Conservation (phyloP, 129 eudicot species). For the Dittrichia graveolens region DNA sequence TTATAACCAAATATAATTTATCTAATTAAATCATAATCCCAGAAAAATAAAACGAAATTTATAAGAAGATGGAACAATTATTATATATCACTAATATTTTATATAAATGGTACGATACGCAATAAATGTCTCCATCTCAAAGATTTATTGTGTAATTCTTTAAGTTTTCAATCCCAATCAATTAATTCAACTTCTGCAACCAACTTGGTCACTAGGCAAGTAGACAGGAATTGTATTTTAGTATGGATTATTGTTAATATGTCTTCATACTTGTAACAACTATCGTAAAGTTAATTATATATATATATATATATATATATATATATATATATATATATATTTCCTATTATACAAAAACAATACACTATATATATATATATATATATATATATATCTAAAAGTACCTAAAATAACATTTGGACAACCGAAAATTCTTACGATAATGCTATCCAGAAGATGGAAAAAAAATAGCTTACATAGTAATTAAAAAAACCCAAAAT, state of each 20-base stretch:
- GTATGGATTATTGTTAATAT: neutral
- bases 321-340: too few species aligned
- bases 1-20: neutral
- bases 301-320: too few species aligned
- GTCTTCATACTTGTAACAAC: too few species aligned
- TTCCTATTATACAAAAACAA: too few species aligned
- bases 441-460: too few species aligned
- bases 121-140: slow-evolving; percentile 19
- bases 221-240: neutral
- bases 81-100: neutral
- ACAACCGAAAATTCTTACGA: too few species aligned
- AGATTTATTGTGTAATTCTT: slow-evolving; percentile 14
- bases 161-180: neutral
- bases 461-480: too few species aligned
- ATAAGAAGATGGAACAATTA: neutral
- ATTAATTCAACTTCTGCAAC: neutral
- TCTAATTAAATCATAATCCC: neutral
- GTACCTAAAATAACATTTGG: too few species aligned
- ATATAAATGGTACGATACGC: neutral
- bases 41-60: neutral
- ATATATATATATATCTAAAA: too few species aligned
- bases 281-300: too few species aligned
- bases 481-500: too few species aligned
- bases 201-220: slow-evolving; percentile 14
- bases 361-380: too few species aligned